Percentiles rank a stretch among this genome's conserved stretches.
These are phyloP conservation scores for Phylloboletellus chloephorus DNA, from an alignment of 1,284 basidiomycete species.

Conservation along the genomic window DNA sequence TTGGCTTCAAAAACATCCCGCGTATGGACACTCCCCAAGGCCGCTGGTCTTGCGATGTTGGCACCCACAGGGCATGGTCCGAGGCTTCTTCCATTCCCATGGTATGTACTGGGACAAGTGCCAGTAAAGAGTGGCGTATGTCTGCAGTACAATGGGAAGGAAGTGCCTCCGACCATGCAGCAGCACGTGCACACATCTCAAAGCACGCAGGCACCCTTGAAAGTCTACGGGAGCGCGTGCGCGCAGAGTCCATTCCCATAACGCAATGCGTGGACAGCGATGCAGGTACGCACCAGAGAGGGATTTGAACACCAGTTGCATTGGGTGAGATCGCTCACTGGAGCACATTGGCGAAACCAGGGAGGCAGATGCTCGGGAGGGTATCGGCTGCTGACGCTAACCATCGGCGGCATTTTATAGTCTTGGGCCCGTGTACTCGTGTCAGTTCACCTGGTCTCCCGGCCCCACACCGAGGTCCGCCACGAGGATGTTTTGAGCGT, in stretches of 20 bases:
- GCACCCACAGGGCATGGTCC: constrained; percentile 34
- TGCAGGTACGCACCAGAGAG: constrained; percentile 17
- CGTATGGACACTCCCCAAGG: constrained; percentile 2
- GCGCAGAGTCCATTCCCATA: constrained; percentile 10
- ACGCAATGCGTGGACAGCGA: constrained; percentile 15
- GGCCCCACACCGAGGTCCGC: constrained; percentile 79
- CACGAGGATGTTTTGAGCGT: constrained; percentile 48
- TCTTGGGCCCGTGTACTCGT: constrained; percentile 16
- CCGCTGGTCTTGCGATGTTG: constrained; percentile 23
- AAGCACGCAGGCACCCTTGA: constrained; percentile 18
- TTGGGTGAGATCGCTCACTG: background rate
- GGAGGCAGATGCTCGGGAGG: constrained; percentile 9
- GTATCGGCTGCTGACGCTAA: constrained; percentile 13
- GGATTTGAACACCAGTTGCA: constrained; percentile 2
- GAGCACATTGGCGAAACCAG: constrained; percentile 1
- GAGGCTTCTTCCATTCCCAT: constrained; percentile 43
- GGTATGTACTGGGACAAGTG: constrained; percentile 37
- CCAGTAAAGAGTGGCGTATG: constrained; percentile 30
- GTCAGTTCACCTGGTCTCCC: constrained; percentile 11
- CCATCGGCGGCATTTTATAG: constrained; percentile 24
- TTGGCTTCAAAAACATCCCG: background rate
- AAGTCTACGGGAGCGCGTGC: background rate
- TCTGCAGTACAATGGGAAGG: constrained; percentile 36
- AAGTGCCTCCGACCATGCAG: constrained; percentile 34
- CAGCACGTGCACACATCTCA: constrained; percentile 25